phyloP scores from a whole-genome alignment of 129 eudicot species.

The Artemisia argyi region DNA sequence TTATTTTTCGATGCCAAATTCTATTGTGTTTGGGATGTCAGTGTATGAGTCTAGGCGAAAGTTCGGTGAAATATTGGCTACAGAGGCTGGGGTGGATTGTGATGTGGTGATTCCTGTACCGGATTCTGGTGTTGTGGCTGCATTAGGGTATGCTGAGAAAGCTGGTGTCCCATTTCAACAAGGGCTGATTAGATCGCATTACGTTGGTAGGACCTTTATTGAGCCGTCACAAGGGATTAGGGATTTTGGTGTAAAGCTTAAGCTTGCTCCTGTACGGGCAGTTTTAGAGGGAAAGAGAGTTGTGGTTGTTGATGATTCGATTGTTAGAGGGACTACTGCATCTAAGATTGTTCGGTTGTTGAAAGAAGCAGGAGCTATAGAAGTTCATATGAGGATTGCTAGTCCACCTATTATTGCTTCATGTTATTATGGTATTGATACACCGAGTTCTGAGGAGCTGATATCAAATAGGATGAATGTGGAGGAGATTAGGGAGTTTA shows the following conservation, averaged over 20 bases:
- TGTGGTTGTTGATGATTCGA: conserved; percentile 80
- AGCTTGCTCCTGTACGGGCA: conserved; percentile 64
- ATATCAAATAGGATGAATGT: conserved; percentile 69
- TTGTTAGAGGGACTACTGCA: conserved; percentile 76
- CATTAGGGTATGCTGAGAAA: conserved; percentile 68
- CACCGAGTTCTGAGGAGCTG: conserved; percentile 75
- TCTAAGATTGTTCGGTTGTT: conserved; percentile 68
- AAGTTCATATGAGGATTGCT: conserved; percentile 79
- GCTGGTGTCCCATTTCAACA: conserved; percentile 76
- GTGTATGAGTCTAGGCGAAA: conserved; percentile 57
- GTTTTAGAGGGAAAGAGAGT: conserved; percentile 81
- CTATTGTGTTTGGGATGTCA: conserved; percentile 66
- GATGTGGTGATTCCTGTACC: conserved; percentile 82
- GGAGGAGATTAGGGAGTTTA: conserved; percentile 62
- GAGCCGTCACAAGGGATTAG: conserved; percentile 77
- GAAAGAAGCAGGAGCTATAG: conserved; percentile 78
- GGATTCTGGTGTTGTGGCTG: conserved; percentile 90
- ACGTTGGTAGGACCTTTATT: conserved; percentile 79
- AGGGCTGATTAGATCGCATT: conserved; percentile 72
- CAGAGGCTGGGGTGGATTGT: conserved; percentile 70
- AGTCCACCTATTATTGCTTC: conserved; percentile 80
- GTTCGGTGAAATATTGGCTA: conserved; percentile 63
- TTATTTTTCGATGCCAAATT: conserved; percentile 68
- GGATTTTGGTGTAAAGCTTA: conserved; percentile 77
- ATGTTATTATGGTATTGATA: conserved; percentile 77